Base-by-base conservation (phyloP, 768 basidiomycete species). In the Suillus lakei region DNA sequence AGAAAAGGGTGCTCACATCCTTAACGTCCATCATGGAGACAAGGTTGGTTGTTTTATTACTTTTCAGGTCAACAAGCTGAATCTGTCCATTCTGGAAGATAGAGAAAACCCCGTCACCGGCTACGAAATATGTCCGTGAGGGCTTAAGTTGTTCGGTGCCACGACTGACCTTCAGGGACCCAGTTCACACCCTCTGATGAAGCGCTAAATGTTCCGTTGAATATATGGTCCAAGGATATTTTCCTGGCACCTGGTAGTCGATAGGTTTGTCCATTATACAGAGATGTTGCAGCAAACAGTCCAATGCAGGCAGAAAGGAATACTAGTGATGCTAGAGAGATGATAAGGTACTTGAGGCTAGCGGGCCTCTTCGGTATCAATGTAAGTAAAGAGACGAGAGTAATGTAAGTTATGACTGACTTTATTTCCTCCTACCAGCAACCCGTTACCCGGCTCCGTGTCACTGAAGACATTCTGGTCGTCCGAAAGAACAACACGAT, bases 51-150 rank as follows among this genome's bases (percentile, higher is more conserved):
- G 91, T 91, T 5, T 79, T 82, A 71, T 93, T 94, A 30, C 86
- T 87, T 76, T 90, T 88, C 26, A 98, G 82, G 72, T 96, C 91
- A 5, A 93, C 88, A 5, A 99, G 85, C 41, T 88, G 83, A 75
- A 99, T 93, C 62, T 84, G 82, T 15, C 86, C 88, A 32, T 85
- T 79, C 56, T 87, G 79, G 26, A 78, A 78, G 1, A 86, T 80
- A 7, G 92, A 92, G 79, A 90, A 98, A 1, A 98, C 93, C 0
- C 98, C 98, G 74, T 99, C 98, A 0, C 94, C 95, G 70, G 96
- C 98, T 98, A 63, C 28, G 64, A 46, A 30, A 53, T 54, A 54
- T 56, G n/a, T 76, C 59, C 71, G 69, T 41, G 4, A 44, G 23
- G 15, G 5, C 46, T 38, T 0, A 21, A 36, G 5, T n/a, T 38